Evolutionary conservation across 2,329 filamentous ascomycete genomes (phyloP).

Genomic region (Talaromyces sp.): DNA sequence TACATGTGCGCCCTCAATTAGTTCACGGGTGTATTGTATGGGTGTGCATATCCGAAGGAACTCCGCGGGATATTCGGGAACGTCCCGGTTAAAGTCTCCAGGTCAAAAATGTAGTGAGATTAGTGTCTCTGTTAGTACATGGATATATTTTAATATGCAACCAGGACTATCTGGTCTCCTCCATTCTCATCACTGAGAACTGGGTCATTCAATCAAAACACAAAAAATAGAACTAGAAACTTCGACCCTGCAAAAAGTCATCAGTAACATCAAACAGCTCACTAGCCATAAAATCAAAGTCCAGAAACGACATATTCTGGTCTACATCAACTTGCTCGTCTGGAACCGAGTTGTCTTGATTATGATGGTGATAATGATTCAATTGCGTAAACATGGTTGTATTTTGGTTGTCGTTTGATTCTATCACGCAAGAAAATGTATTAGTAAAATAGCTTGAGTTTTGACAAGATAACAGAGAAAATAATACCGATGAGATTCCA

Average conservation of each 20-base stretch:
- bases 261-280: constrained; percentile 2
- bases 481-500: not conserved
- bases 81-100: not conserved
- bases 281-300: constrained; percentile 1
- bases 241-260: not conserved
- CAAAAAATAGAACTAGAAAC: not conserved
- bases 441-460: not conserved
- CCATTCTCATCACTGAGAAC: not conserved
- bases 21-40: not conserved
- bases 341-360: not conserved
- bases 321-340: not conserved
- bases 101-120: not conserved
- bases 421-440: not conserved
- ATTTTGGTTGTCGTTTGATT: not conserved
- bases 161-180: not conserved
- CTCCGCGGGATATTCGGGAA: not conserved
- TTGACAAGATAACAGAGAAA: not conserved
- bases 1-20: not conserved
- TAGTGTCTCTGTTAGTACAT: not conserved
- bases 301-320: not conserved
- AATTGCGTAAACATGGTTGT: not conserved
- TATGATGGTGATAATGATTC: not conserved
- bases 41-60: not conserved
- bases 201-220: not conserved
- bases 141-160: not conserved